Evolutionary conservation across 129 eudicot species (phyloP), one percentile per base, ranked within the genome.

Genomic region (Flaveria brownii): DNA sequence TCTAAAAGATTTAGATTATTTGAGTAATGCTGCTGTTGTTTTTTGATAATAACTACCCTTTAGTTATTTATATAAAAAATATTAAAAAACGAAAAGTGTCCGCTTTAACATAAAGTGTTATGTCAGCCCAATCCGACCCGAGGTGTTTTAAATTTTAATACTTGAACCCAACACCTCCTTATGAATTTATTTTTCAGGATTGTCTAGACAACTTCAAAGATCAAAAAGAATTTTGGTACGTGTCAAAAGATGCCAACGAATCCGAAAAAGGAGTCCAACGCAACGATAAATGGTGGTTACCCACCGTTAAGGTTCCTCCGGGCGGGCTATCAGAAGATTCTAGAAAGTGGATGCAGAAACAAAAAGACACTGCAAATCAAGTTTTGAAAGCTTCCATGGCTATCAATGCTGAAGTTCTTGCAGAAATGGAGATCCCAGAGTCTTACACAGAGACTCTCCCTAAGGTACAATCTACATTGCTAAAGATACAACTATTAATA

Each of bases 331-430:
- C 96, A 0, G 93, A 92, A 18, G 87, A 72, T 39, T 75, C 96
- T 1, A 71, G 93, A 65, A 83, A 84, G 77, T 86, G 86, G 87
- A 63, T 92, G 68, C 93, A 86, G 49, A 77, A 77, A 55, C 98
- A 89, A 54, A 92, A 92, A 79, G 98, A 92, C 17, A 76, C 88
- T 36, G 98, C 91, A 6, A 89, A 87, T 77, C 96, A 92, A 85
- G 98, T 92, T 22, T 54, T 92, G 47, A 92, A 90, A 86, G 96
- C 97, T 59, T 90, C 97, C 20, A 84, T 92, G 92, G 93, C 96
- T 30, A 92, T 92, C 28, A 92, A 92, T 71, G 93, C 96, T 74
- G 91, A 89, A 78, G 82, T 87, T 23, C 84, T 92, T 54, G 77
- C 87, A 42, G 93, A 89, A 82, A 92, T 92, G 97, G 88, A 87